Evolutionary conservation across 805 yeast species (phyloP).

Genomic region (Candida loeiensis): DNA sequence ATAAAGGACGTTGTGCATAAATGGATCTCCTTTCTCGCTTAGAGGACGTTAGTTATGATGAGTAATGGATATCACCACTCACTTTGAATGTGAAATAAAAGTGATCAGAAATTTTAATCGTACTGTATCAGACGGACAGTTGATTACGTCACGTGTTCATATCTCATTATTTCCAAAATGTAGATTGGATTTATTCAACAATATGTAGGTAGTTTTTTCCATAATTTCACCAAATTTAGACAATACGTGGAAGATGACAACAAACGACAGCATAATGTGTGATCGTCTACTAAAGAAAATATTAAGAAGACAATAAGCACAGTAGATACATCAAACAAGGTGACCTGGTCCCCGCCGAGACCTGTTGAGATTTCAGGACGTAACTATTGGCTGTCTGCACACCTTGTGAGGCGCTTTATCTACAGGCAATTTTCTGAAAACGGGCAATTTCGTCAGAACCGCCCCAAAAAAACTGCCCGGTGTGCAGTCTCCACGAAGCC

Average conservation of each 20-base stretch:
- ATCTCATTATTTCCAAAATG: too few relatives aligned
- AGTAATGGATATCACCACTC: background rate
- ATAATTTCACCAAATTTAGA: background rate
- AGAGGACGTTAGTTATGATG: too few relatives aligned
- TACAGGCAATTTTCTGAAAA: background rate
- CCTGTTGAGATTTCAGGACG: too few relatives aligned
- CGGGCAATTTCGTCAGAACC: constrained; percentile 1
- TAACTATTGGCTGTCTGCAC: background rate
- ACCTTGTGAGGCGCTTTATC: background rate
- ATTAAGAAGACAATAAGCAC: too few relatives aligned
- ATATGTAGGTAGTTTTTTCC: background rate
- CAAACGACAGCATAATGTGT: background rate
- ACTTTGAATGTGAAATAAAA: too few relatives aligned
- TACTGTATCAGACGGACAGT: too few relatives aligned
- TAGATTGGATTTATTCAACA: too few relatives aligned
- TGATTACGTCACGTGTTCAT: background rate
- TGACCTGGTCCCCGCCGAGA: too few relatives aligned
- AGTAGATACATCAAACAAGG: too few relatives aligned
- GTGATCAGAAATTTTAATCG: too few relatives aligned
- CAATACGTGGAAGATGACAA: background rate
- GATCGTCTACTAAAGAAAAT: background rate
- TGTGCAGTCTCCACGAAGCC: background rate
- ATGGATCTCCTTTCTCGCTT: constrained; percentile 33
- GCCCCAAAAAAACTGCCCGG: background rate
- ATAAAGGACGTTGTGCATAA: constrained; percentile 33